A percentile compares a stretch with the other conserved stretches of the same genome.
Conservation (phyloP, 1,284 basidiomycete species). For the Ustilago cynodontis region DNA sequence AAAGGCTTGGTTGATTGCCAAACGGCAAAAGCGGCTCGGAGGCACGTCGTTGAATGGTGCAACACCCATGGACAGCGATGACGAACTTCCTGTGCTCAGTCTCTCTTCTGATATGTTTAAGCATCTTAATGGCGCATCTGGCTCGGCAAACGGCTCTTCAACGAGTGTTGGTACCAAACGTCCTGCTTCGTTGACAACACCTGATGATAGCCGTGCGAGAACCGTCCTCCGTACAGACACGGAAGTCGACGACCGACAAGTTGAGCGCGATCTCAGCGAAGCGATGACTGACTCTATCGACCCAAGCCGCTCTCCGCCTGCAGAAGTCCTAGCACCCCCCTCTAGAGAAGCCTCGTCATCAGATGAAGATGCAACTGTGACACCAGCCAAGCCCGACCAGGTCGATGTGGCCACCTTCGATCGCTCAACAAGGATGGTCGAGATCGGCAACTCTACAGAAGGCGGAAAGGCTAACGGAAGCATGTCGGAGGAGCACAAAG, state of each 20-base stretch:
- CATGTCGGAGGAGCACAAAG: conserved; percentile 2
- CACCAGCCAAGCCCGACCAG: conserved; percentile 16
- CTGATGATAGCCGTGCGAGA: conserved; percentile 29
- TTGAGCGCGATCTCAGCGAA: conserved; percentile 38
- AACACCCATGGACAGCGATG: conserved; percentile 14
- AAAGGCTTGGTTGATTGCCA: conserved; percentile 43
- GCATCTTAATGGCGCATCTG: not conserved
- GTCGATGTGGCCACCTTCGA: conserved; percentile 35
- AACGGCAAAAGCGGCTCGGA: conserved; percentile 16
- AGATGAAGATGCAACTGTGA: conserved; percentile 9
- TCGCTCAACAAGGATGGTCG: conserved; percentile 42
- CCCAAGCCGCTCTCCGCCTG: conserved; percentile 10
- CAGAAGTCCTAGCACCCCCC: conserved; percentile 14
- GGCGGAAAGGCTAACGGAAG: not conserved
- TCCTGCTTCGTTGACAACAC: conserved; percentile 46
- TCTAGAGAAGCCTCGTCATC: conserved; percentile 24
- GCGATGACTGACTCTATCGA: conserved; percentile 41
- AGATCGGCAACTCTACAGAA: conserved; percentile 11
- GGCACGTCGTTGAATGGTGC: not conserved
- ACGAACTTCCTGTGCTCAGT: conserved; percentile 45
- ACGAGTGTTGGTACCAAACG: conserved; percentile 32
- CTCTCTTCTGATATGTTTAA: conserved; percentile 31
- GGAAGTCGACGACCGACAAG: conserved; percentile 7
- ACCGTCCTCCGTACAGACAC: conserved; percentile 25
- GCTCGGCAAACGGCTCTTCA: not conserved